Base-by-base conservation (phyloP, 768 basidiomycete genomes). In the Basidioascus undulatus region DNA sequence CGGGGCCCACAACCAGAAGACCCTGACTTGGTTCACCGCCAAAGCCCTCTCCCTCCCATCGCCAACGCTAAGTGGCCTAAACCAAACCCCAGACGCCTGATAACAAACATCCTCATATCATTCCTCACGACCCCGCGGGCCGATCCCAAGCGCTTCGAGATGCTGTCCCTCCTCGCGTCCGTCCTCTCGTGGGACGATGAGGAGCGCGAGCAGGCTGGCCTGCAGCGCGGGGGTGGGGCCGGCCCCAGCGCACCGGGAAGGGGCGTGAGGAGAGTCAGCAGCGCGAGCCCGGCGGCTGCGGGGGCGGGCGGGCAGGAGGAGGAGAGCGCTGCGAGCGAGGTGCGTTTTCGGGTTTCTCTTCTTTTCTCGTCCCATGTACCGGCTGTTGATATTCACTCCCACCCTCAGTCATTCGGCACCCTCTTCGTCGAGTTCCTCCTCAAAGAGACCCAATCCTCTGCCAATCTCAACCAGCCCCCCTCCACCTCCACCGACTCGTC, bases 391-490 rank as follows among this genome's bases (percentile, higher is more conserved):
- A 31, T 35, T 32, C 15, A 24, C 40, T 44, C 20, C 39, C 16
- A 20, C 20, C 23, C 44, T 10, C 48, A 92, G 84, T 87, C 84
- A 0, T 94, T 94, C 60, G 84, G 81, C 27, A 78, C 83, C 34
- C 68, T 89, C 12, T 94, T 86, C 76, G 87, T 94, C 31, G 87
- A 94, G 57, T 94, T 87, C 55, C 66, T 94, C 5, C 72, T 94
- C 45, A 89, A 83, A 21, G 87, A 94, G 63, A 76, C 86, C 1
- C n/a, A n/a, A n/a, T n/a, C n/a, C n/a, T n/a, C n/a, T n/a, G n/a
- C n/a, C n/a, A n/a, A n/a, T n/a, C n/a, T n/a, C n/a, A n/a, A n/a
- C n/a, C n/a, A n/a, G n/a, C n/a, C n/a, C n/a, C n/a, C n/a, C n/a
- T n/a, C n/a, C n/a, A n/a, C n/a, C n/a, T n/a, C n/a, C n/a, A n/a